Conservation (phyloP, 495 filamentous ascomycete species). For the Penicillium desertorum region DNA sequence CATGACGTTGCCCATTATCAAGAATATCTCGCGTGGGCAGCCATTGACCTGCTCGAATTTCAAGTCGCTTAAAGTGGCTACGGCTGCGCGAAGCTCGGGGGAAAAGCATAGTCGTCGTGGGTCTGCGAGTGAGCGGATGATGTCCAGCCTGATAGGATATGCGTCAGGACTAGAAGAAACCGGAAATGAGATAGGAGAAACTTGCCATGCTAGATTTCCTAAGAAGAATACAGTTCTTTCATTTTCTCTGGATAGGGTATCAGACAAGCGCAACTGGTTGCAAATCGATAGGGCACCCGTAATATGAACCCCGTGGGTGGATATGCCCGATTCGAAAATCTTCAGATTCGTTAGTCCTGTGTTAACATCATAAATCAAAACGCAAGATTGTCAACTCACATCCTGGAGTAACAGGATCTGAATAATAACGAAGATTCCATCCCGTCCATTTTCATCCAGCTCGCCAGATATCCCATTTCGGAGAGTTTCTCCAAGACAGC, state of each 20-base stretch:
- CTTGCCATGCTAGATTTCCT: constrained; percentile 40
- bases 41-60: constrained; percentile 42
- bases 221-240: constrained; percentile 40
- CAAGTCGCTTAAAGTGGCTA: constrained; percentile 29
- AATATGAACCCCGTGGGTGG: constrained; percentile 40
- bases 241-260: constrained; percentile 26
- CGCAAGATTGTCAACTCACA: constrained; percentile 25
- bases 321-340: constrained; percentile 41
- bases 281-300: constrained; percentile 43
- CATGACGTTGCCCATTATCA: constrained; percentile 36
- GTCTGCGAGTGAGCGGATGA: constrained; percentile 38
- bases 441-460: constrained; percentile 33
- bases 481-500: constrained; percentile 32
- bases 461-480: constrained; percentile 28
- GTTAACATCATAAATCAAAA: background rate
- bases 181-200: background rate
- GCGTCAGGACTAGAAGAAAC: background rate
- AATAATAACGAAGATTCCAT: constrained; percentile 39
- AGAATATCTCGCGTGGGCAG: constrained; percentile 36
- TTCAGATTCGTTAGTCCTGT: constrained; percentile 7
- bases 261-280: constrained; percentile 30
- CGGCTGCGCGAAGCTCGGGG: constrained; percentile 32
- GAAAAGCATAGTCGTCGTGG: constrained; percentile 37
- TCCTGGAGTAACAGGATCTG: constrained; percentile 43
- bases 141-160: constrained; percentile 32